Base-by-base conservation (phyloP, 257 asterid species). In the Eustoma russellianum region DNA sequence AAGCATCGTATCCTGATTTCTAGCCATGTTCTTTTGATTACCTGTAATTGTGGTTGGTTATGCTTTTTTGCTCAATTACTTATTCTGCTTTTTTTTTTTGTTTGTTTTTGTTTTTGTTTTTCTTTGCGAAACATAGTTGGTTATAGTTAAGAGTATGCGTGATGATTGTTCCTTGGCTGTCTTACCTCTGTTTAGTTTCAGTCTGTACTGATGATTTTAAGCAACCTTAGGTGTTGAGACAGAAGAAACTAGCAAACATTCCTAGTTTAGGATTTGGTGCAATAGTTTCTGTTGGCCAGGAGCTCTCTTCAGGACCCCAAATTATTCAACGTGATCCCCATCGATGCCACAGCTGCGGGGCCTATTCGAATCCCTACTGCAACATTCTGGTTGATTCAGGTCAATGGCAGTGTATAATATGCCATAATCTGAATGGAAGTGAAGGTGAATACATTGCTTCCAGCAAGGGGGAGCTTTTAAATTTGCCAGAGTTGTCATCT, bases 391-490 rank as follows among this genome's bases (percentile, higher is more conserved):
- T 72, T 45, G 98, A 82, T 24, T 91, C 98, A 41, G 98, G 98
- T 34, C 98, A 91, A 80, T 91, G 98, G 98, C 98, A 86, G 64
- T 91, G 98, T 61, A 83, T 87, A 15, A 69, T 91, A 72, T 86
- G 98, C 70, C 83, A 91, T 56, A 82, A 72, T 64, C 66, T 91
- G 71, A 90, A 86, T 71, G 88, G 93, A 50, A 90, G 98, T 69
- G 86, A 74, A 74, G 96, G 98, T 47, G 91, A 86, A 67, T 90
- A 83, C 71, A 65, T 82, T 52, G 96, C 95, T 67, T 65, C 88
- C 17, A 83, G 83, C 82, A 86, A 73, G 74, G 93, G 76, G 59
- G 94, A 83, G 59, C 88, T 90, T 61, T 73, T 79, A 19, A 83
- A 73, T 80, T 75, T 83, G 18, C 89, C 93, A 17, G 98, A 90